A percentile compares a stretch with the other conserved stretches of the same genome.
These are phyloP conservation scores for Bothriochloa decipiens DNA, from an alignment of 176 grass and related monocot species.

Conservation along the genomic window DNA sequence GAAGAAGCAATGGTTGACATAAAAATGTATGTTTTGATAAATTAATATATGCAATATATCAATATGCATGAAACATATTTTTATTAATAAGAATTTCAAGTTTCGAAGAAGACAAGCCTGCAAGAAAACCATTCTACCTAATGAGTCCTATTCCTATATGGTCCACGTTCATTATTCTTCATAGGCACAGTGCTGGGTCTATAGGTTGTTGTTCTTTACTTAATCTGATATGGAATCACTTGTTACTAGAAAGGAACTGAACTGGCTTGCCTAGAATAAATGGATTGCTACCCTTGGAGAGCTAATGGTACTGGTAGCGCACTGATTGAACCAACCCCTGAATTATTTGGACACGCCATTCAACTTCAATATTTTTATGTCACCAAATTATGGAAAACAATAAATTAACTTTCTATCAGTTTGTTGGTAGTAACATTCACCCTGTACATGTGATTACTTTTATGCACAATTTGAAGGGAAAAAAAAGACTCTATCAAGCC, in stretches of 20 bases:
- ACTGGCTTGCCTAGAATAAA: not conserved
- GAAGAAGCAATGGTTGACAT: conserved; percentile 28
- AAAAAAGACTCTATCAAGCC: not conserved
- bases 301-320: not conserved
- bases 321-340: not conserved
- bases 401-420: not conserved
- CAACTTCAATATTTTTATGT: not conserved
- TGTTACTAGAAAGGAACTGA: not conserved
- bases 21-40: conserved; percentile 12
- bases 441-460: conserved; percentile 24
- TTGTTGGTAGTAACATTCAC: not conserved
- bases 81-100: not conserved
- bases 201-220: not conserved
- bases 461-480: not conserved
- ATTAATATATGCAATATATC: conserved; percentile 9
- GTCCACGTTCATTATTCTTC: not conserved
- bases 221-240: not conserved
- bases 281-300: not conserved
- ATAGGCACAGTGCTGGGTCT: not conserved
- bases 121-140: not conserved
- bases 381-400: not conserved
- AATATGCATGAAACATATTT: conserved; percentile 4
- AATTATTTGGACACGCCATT: conserved; percentile 5
- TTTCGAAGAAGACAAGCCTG: not conserved
- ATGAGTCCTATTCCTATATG: not conserved